phyloP scores from a whole-genome alignment of 75 land plant species.

The Pseudotsuga menziesii region DNA sequence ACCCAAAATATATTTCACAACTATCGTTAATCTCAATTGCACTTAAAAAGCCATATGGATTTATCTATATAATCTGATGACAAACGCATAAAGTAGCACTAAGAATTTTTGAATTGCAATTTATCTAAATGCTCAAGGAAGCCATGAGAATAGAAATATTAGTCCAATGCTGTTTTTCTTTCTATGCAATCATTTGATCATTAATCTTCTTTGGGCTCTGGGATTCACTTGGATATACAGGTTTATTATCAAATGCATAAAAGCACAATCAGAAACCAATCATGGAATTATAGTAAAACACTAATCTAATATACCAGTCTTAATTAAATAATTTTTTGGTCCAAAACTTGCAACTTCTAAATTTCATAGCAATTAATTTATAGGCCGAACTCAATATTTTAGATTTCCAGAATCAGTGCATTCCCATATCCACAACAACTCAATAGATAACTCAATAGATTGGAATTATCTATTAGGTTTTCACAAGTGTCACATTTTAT shows the following conservation, averaged over 20 bases:
- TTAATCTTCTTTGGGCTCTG: background rate
- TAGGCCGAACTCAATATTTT: too few species aligned
- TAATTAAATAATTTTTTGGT: too few species aligned
- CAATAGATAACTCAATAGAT: too few species aligned
- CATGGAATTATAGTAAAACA: background rate
- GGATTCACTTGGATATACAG: background rate
- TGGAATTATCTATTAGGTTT: too few species aligned
- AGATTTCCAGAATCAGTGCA: too few species aligned
- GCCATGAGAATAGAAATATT: background rate
- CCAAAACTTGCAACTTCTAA: too few species aligned
- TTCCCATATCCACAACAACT: too few species aligned
- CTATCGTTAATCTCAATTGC: background rate
- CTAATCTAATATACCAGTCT: too few species aligned
- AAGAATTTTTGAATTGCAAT: background rate
- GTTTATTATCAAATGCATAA: background rate
- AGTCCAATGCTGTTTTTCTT: background rate
- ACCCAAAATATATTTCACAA: background rate
- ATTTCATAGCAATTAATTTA: too few species aligned
- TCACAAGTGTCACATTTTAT: too few species aligned
- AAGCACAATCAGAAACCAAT: background rate
- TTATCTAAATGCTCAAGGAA: background rate
- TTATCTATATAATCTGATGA: background rate
- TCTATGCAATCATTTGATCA: slow-evolving; percentile 1
- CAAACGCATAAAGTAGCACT: background rate
- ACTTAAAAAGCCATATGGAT: background rate